Base-by-base conservation (phyloP, 2,329 filamentous ascomycete genomes). In the Coniosporium tulheliwenetii region DNA sequence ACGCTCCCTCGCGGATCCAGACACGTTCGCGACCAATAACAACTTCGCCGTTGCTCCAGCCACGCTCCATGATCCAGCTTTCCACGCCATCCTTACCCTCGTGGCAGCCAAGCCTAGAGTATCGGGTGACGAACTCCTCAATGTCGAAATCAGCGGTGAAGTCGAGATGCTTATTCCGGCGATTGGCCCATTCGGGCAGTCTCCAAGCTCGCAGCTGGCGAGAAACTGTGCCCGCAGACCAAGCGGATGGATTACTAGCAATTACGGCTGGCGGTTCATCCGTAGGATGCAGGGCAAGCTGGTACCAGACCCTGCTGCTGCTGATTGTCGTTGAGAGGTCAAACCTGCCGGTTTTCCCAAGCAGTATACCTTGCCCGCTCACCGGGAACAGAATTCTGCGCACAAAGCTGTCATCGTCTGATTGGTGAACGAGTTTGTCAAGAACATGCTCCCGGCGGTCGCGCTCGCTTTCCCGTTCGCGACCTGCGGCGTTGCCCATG, bases 41-140 rank as follows among this genome's bases (percentile, higher is more conserved):
- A 2, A 96, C 86, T 62, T 96, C 91, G 33, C 91, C 91, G 50
- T 98, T 98, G 63, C 85, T 95, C 91, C 91, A 98, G 1, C 91
- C 91, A 43, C 91, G 79, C 61, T 96, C 87, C 39, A 96, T 71
- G 43, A 93, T 72, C 85, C 89, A 98, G 52, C 75, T 93, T 55
- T 96, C 85, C 40, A 95, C 86, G 38, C 89, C 91, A 46, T 98
- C 91, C 46, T 77, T 78, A 42, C 91, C 91, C 47, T 93, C 85
- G 50, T 80, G 76, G 59, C 91, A 98, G 10, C 91, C 91, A 0
- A 98, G 71, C 5, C 75, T 68, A 5, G 77, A 69, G 56, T 95
- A 98, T 36, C 91, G 78, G 50, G 80, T 77, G 14, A 79, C 74
- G 52, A 98, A 96, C 57, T 98, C 91, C 12, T 94, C 85, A 5